Base-by-base conservation (phyloP, 805 yeast species). In the Metschnikowia lunata region DNA sequence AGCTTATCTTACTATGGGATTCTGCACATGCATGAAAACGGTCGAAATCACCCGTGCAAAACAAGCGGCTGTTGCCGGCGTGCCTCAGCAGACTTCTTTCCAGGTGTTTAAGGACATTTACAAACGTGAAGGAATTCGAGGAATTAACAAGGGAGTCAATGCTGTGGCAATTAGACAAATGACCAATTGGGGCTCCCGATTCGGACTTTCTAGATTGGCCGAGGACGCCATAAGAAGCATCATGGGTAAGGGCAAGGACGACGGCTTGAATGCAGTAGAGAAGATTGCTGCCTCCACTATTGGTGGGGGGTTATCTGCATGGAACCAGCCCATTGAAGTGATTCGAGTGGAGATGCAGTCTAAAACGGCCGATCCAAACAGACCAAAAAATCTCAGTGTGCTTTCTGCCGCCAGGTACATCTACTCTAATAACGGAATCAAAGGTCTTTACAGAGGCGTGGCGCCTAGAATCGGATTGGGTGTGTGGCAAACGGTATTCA, bases 271-370 rank as follows among this genome's bases (percentile, higher is more conserved):
- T 49, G 87, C 95, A 1, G 56, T 71, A 18, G 98, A 93, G 64
- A 90, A 90, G 69, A 84, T 93, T 45, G 70, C 78, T 26, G 88
- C 96, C 6, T 82, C 95, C 13, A 87, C 85, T 8, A 71, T 93
- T 50, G 99, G 99, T 78, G 99, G 99, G 72, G 97, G 97, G 52
- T 78, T 93, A 52, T 82, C 91, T 47, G 96, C 98, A 13, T 93
- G 99, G 98, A 93, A 93, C 70, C 99, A 93, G 72, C 99, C 98
- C 33, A 89, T 93, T 59, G 99, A 93, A 71, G 99, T 93, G 43
- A 85, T 90, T 54, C 82, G 99, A 67, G 96, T 93, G 14, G 99
- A 93, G 71, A 89, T 93, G 97, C 99, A 93, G 72, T 85, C 95
- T 45, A 85, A 85, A 72, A 88, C 90, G n/a, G 72, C 67, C 39